A percentile compares a stretch with the other conserved stretches of the same genome.
Evolutionary conservation across 805 yeast genomes (phyloP).

Genomic region (Maudiozyma barnettii): DNA sequence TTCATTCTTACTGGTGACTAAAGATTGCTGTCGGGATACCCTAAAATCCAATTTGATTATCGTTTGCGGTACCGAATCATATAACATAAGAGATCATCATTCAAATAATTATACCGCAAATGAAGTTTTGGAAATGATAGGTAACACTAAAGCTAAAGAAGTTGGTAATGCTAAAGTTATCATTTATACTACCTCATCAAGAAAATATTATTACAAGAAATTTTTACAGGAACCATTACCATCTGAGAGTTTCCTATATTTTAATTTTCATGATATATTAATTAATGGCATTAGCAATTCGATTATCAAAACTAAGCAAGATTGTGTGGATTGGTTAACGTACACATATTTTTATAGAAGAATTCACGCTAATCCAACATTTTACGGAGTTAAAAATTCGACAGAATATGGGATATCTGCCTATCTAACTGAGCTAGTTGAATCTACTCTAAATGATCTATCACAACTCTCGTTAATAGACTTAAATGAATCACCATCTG

Average conservation of each 20-base stretch:
- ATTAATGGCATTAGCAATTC: conserved; percentile 64
- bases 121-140: conserved; percentile 58
- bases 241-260: conserved; percentile 64
- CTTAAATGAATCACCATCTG: conserved; percentile 21
- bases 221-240: conserved; percentile 72
- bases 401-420: conserved; percentile 66
- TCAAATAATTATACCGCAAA: conserved; percentile 58
- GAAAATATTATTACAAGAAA: conserved; percentile 54
- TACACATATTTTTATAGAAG: conserved; percentile 77
- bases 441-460: conserved; percentile 56
- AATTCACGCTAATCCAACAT: conserved; percentile 74
- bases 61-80: conserved; percentile 60
- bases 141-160: conserved; percentile 29
- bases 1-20: conserved; percentile 49
- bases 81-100: conserved; percentile 66
- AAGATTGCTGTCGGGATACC: conserved; percentile 40
- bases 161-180: conserved; percentile 33
- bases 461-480: conserved; percentile 53
- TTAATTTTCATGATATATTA: conserved; percentile 54
- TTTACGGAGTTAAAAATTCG: conserved; percentile 65
- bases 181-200: conserved; percentile 48
- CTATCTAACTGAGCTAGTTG: conserved; percentile 75
- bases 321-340: conserved; percentile 85
- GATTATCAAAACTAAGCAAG: conserved; percentile 60
- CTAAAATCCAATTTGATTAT: conserved; percentile 50